Conservation (phyloP, 2,329 filamentous ascomycete species). For the Trichoderma breve region DNA sequence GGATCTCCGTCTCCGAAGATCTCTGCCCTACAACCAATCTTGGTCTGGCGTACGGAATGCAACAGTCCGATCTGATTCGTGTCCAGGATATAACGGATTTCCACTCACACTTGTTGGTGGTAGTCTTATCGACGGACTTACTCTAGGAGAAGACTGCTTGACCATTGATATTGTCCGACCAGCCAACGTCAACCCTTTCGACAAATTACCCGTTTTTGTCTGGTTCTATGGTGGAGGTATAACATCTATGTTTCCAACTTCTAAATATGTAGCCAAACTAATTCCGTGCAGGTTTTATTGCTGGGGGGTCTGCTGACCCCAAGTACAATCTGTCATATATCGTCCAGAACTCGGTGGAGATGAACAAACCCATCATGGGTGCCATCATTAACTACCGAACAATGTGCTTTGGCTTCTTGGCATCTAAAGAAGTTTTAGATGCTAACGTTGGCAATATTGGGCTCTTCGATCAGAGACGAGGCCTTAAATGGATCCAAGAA, state of each 20-base stretch:
- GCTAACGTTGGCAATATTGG: neutral
- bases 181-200: neutral
- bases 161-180: conserved; percentile 5
- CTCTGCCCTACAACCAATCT: conserved; percentile 4
- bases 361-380: neutral
- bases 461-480: neutral
- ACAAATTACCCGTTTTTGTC: neutral
- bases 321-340: conserved; percentile 5
- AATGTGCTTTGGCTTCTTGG: conserved; percentile 1
- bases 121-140: neutral
- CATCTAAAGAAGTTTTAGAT: neutral
- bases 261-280: neutral
- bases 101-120: neutral
- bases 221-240: conserved; percentile 7
- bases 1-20: neutral
- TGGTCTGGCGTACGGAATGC: conserved; percentile 4
- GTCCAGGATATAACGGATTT: neutral
- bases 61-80: conserved; percentile 4
- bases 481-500: conserved; percentile 4
- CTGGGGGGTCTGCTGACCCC: neutral
- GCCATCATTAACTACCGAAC: neutral
- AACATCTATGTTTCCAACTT: neutral
- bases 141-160: neutral
- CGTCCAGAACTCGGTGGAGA: neutral
- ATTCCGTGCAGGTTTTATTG: neutral